phyloP scores from a whole-genome alignment of 139 green algal genomes.

The Coccomyxa sp. region DNA sequence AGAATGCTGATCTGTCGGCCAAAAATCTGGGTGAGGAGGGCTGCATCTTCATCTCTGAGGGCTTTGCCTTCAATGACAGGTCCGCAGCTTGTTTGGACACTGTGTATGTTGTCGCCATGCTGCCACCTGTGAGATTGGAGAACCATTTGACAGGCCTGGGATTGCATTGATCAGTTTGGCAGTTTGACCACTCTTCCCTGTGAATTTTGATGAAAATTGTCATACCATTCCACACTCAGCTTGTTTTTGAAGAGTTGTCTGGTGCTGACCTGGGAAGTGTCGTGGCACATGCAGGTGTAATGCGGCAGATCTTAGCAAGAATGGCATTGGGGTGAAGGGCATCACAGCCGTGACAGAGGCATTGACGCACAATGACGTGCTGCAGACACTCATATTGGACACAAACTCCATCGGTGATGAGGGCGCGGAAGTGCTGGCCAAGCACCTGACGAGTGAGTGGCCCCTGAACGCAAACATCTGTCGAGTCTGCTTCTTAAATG shows the following conservation, averaged over 20 bases:
- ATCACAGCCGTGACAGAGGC: conserved; percentile 60
- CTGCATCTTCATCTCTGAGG: conserved; percentile 78
- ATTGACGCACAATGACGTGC: conserved; percentile 42
- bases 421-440: conserved; percentile 55
- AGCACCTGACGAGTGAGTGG: conserved; percentile 38
- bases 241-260: neutral
- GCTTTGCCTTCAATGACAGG: conserved; percentile 87
- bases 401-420: conserved; percentile 76
- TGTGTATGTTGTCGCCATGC: neutral
- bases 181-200: neutral
- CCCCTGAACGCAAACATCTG: neutral
- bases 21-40: conserved; percentile 91
- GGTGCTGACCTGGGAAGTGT: neutral
- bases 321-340: conserved; percentile 79
- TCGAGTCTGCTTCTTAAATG: neutral
- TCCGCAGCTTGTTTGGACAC: neutral
- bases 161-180: neutral
- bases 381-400: conserved; percentile 67
- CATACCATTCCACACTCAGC: too few species aligned
- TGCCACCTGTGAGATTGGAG: neutral
- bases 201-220: neutral
- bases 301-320: conserved; percentile 81
- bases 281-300: conserved; percentile 37
- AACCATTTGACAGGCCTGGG: too few species aligned
- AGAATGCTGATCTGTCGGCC: conserved; percentile 68